A percentile compares a stretch with the other conserved stretches of the same genome.
Conservation (phyloP, 257 asterid genomes). For the Forsythia viridissima region DNA sequence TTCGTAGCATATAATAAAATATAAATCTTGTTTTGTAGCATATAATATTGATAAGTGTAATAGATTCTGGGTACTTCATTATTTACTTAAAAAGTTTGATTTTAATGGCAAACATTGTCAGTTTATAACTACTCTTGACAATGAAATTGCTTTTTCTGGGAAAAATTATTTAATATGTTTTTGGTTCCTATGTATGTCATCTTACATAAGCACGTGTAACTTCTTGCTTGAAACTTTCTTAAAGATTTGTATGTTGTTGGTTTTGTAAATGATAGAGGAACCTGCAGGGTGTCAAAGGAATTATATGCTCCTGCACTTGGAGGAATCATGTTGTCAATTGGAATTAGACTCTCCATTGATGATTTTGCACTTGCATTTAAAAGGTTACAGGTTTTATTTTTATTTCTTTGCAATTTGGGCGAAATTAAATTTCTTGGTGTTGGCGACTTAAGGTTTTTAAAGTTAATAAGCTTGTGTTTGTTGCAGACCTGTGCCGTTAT, state of each 20-base stretch:
- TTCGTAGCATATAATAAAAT: not conserved
- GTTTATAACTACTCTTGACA: not conserved
- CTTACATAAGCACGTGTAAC: not conserved
- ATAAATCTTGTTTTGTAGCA: not conserved
- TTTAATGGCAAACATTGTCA: too few relatives aligned
- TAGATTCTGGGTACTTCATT: too few relatives aligned
- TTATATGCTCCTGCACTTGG: constrained; percentile 98
- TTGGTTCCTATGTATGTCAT: constrained; percentile 14
- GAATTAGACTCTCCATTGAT: constrained; percentile 83
- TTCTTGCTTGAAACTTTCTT: constrained; percentile 30
- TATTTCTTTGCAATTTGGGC: not conserved
- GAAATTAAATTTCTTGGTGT: not conserved
- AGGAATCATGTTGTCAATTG: constrained; percentile 96
- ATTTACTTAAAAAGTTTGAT: too few relatives aligned
- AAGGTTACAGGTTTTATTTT: constrained; percentile 48
- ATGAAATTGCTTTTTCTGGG: not conserved
- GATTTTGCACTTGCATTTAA: constrained; percentile 91
- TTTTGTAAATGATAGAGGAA: constrained; percentile 58
- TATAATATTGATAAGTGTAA: not conserved
- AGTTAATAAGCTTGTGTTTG: constrained; percentile 10
- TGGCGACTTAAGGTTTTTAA: not conserved
- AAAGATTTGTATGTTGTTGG: constrained; percentile 33
- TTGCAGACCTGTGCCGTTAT: constrained; percentile 80
- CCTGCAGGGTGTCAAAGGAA: constrained; percentile 98
- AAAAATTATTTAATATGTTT: not conserved